Evolutionary conservation across 2,329 filamentous ascomycete species (phyloP), one percentile per base, ranked within the genome.

Genomic region (Beauveria caledonica): DNA sequence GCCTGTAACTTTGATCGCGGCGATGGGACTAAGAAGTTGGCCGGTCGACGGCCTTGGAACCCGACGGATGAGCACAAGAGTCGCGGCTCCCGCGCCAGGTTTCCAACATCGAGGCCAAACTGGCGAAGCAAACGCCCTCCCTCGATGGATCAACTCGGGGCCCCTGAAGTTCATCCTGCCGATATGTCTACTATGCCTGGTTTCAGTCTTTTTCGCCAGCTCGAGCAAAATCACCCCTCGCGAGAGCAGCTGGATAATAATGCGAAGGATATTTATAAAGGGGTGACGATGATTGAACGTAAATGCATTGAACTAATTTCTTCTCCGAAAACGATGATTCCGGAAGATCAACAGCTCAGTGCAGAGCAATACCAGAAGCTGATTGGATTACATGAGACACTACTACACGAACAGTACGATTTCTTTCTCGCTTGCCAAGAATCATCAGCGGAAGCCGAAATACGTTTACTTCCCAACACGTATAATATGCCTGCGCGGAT

Each of bases 401-500:
- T 96, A 0, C 74, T 96, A 0, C 85, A 94, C 63, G 90, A 96
- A 62, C 88, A 93, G 60, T 87, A 92, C 62, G 90, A 93, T 63
- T 93, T 93, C 67, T 92, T 97, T 61, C 76, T 96, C 1, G 92
- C 92, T 0, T 89, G 85, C 0, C 92, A 97, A 65, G 92, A 97
- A 68, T 92, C 91, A 0, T 88, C 86, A 0, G 90, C 91, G 0
- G 88, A 82, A 25, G 79, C 80, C 0, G 84, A 86, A 0, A 71
- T 97, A 0, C 80, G 83, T 3, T 77, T 84, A 0, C 72, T 97
- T 0, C 87, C 92, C 0, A 81, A 82, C 0, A 94, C 94, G 63
- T 96, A 96, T 66, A 86, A 86, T 0, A 97, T 97, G 90, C 92
- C 93, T 0, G 91, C 90, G 0, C 79, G 93, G 0, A 94, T 97